These are phyloP conservation scores for Rhodomyrtus tomentosa DNA, from an alignment of 345 rosid genomes.

Conservation along the genomic window DNA sequence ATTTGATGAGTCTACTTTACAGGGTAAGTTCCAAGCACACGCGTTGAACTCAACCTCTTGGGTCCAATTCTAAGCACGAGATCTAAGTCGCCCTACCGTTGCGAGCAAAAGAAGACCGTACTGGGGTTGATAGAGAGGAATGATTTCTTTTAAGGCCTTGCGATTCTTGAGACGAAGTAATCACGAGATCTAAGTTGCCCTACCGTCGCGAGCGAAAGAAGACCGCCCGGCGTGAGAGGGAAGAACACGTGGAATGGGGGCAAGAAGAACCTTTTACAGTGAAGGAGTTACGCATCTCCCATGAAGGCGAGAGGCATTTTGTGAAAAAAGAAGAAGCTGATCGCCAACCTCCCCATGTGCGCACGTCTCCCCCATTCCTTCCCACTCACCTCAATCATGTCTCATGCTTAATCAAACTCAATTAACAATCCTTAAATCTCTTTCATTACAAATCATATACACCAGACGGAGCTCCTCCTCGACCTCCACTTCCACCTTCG, in stretches of 20 bases:
- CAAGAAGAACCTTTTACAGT: not conserved
- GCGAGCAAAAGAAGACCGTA: not conserved
- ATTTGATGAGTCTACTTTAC: too few species aligned
- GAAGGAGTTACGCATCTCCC: not conserved
- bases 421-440: not conserved
- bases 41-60: not conserved
- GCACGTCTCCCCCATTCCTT: conserved; percentile 13
- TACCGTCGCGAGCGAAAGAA: not conserved
- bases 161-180: too few species aligned
- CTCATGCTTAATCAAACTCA: not conserved
- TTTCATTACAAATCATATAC: not conserved
- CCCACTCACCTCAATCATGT: not conserved
- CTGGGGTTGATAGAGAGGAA: not conserved
- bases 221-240: not conserved
- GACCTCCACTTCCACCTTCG: not conserved
- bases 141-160: not conserved
- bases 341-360: conserved; percentile 22
- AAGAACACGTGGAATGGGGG: not conserved
- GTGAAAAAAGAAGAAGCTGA: not conserved
- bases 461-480: not conserved
- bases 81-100: not conserved
- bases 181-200: not conserved
- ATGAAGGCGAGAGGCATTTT: not conserved
- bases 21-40: not conserved
- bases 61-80: not conserved